Percentiles rank a stretch among this genome's conserved stretches.
phyloP scores from a whole-genome alignment of 2,329 filamentous ascomycete species.

The Colletotrichum sp. region DNA sequence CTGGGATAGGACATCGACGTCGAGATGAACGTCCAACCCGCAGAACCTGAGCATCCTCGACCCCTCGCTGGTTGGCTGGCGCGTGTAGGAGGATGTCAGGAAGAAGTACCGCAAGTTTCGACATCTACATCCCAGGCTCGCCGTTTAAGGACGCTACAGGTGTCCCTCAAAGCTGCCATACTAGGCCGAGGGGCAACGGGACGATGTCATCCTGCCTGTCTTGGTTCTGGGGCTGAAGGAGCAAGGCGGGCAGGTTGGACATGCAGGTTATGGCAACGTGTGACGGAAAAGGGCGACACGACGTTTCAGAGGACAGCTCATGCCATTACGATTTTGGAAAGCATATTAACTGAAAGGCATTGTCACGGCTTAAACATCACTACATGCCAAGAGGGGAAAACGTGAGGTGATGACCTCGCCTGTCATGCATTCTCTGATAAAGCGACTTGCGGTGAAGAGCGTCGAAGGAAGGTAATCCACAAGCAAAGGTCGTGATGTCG shows the following conservation, averaged over 20 bases:
- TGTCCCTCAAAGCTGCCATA: slow-evolving; percentile 47
- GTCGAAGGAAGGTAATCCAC: slow-evolving; percentile 22
- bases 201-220: slow-evolving; percentile 43
- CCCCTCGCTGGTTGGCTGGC: too few relatives aligned
- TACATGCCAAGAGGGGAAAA: neutral
- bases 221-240: slow-evolving; percentile 41
- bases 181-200: slow-evolving; percentile 45
- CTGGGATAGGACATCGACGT: rapidly evolving
- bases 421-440: slow-evolving; percentile 22
- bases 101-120: slow-evolving; percentile 49
- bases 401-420: neutral
- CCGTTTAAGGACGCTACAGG: slow-evolving; percentile 49
- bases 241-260: slow-evolving; percentile 43
- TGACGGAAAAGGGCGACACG: too few relatives aligned
- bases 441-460: slow-evolving; percentile 19
- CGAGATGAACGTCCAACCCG: too few relatives aligned
- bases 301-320: slow-evolving; percentile 42
- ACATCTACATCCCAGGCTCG: slow-evolving; percentile 60
- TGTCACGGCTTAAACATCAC: rapidly evolving
- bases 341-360: neutral
- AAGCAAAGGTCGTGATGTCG: slow-evolving; percentile 13
- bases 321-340: slow-evolving; percentile 23
- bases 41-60: too few relatives aligned
- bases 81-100: slow-evolving; percentile 33
- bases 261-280: too few relatives aligned